Base-by-base conservation (phyloP, 768 basidiomycete species). In the Leccinum longicurvipes region DNA sequence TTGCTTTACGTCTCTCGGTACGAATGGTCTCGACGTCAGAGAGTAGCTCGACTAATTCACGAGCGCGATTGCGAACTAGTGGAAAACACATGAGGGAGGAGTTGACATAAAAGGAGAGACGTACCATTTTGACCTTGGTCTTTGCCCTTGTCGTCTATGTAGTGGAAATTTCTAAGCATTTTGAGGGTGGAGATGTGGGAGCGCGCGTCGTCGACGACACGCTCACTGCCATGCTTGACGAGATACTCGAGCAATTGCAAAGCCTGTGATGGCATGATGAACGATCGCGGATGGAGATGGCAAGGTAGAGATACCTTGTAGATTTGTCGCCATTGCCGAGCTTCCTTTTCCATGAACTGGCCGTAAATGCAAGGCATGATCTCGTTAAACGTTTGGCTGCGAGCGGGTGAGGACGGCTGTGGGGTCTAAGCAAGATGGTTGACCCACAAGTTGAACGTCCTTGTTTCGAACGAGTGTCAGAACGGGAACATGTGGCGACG, bases 281-380 rank as follows among this genome's bases (percentile, higher is more conserved):
- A 48, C 32, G 23, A 52, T 24, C 5, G 15, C 21, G 25, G 46
- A 59, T 39, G n/a, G 5, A 4, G 17, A 9, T 14, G 31, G 44
- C 14, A 57, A 23, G 47, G 45, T 25, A n/a, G 12, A 12, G 12
- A 51, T 39, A 85, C 93, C 80, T 99, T 99, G 82, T 99, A 99
- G 55, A 99, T 98, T 72, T 99, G 94, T 32, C 97, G 81, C 97
- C 97, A 99, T 69, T 99, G 92, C 21, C 89, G 79, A 1, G 97
- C 97, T 73, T 99, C 97, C 74, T 98, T 98, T 73, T 98, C 92
- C 86, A 95, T 96, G 72, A 96, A 97, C 25, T 93, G 84, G 9
- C 85, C 81, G 72, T 97, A 98, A 63, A 98, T 97, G 66, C 84
- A 86, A 4, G 97, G 96, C 94, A 99, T 98, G 68, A 98, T 93